Evolutionary conservation across 257 asterid species (phyloP).

Genomic region (Solanum medicagineum): DNA sequence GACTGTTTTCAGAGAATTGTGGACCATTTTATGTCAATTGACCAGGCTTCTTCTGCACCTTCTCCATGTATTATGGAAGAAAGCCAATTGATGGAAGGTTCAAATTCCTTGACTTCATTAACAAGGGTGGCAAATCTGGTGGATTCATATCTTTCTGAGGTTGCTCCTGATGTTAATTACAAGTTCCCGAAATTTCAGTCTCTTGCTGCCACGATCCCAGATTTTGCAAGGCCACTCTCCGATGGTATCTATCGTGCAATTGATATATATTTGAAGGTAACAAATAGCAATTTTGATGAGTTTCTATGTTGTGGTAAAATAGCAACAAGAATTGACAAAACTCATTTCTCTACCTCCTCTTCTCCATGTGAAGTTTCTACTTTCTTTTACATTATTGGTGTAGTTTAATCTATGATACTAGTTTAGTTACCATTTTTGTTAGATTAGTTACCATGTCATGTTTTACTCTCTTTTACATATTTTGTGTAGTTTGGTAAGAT

Average conservation of each 20-base stretch:
- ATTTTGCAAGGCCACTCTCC: slow-evolving; percentile 64
- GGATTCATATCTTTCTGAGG: slow-evolving; percentile 79
- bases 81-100: slow-evolving; percentile 4
- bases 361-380: not conserved
- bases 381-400: not conserved
- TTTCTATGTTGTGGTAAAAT: not conserved
- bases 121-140: slow-evolving; percentile 77
- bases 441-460: not conserved
- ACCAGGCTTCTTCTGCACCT: not conserved
- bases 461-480: not conserved
- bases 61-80: slow-evolving; percentile 4
- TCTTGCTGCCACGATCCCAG: slow-evolving; percentile 73
- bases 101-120: slow-evolving; percentile 28
- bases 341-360: not conserved
- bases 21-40: slow-evolving; percentile 4
- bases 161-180: slow-evolving; percentile 60
- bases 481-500: not conserved
- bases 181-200: slow-evolving; percentile 67
- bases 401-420: not conserved
- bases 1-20: slow-evolving; percentile 4
- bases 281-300: not conserved
- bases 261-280: slow-evolving; percentile 79
- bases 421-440: not conserved
- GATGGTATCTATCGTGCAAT: slow-evolving; percentile 87
- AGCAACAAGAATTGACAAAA: not conserved